A percentile compares a stretch with the other conserved stretches of the same genome.
phyloP scores from a whole-genome alignment of 2,329 filamentous ascomycete genomes.

The Acrocalymma vagum region DNA sequence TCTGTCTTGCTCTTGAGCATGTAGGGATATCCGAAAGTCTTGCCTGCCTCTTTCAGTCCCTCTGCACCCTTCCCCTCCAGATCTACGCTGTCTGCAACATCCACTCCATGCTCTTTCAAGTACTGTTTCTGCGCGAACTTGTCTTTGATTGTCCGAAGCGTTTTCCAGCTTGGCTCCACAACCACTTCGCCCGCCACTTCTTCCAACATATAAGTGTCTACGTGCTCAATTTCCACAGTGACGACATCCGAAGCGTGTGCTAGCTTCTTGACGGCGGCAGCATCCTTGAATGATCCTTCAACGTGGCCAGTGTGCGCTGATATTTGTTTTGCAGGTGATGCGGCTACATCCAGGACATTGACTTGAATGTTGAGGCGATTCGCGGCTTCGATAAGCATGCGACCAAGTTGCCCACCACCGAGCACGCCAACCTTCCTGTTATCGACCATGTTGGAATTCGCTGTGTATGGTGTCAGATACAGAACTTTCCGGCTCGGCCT shows the following conservation, averaged over 20 bases:
- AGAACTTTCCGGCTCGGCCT: no score
- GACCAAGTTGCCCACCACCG: conserved; percentile 72
- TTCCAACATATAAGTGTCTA: conserved; percentile 88
- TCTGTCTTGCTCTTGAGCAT: conserved; percentile 93
- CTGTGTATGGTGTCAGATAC: conserved; percentile 8
- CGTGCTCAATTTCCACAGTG: conserved; percentile 95
- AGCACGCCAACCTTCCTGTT: conserved; percentile 45
- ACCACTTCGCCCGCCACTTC: conserved; percentile 76
- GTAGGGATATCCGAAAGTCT: conserved; percentile 78
- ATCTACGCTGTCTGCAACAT: conserved; percentile 75
- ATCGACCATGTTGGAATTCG: conserved; percentile 35
- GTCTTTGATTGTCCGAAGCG: conserved; percentile 89
- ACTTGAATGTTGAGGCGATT: conserved; percentile 79
- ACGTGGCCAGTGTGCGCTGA: conserved; percentile 79
- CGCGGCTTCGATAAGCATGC: conserved; percentile 93
- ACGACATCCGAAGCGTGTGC: conserved; percentile 80
- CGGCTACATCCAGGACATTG: conserved; percentile 78
- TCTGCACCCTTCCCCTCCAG: conserved; percentile 67
- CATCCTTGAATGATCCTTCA: conserved; percentile 86
- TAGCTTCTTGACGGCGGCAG: conserved; percentile 79
- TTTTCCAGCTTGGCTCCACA: conserved; percentile 82
- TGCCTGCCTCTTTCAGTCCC: conserved; percentile 70
- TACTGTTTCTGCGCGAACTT: conserved; percentile 92
- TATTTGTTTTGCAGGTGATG: conserved; percentile 85
- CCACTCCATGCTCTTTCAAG: conserved; percentile 71